Conservation (phyloP, 352 stramenopile species). For the Globisporangium apiculatum region DNA sequence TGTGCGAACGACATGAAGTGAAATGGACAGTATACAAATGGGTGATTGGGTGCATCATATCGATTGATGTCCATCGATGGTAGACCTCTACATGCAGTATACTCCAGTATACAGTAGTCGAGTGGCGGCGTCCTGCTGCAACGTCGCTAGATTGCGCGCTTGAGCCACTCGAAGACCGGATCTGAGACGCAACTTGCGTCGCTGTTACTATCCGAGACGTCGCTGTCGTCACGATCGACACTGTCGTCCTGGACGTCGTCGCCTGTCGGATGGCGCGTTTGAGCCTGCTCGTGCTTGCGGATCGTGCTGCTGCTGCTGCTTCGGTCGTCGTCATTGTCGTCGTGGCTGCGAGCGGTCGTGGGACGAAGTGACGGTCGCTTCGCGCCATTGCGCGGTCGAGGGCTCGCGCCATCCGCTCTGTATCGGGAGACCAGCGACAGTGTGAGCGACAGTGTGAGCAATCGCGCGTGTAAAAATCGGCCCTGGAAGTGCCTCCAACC, state of each 20-base stretch:
- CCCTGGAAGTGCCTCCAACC: no score
- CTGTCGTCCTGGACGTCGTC: not conserved
- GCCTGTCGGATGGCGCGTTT: not conserved
- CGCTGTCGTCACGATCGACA: not conserved
- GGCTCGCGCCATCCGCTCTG: not conserved
- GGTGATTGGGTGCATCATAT: not conserved
- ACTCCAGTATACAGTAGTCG: no score
- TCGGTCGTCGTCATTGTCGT: no score
- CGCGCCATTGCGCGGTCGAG: not conserved
- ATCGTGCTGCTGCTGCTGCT: no score
- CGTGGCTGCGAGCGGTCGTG: no score
- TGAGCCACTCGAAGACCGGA: slow-evolving; percentile 53
- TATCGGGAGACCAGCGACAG: no score
- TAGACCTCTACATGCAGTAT: no score
- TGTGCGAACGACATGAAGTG: no score
- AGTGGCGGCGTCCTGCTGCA: not conserved
- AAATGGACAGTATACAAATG: not conserved
- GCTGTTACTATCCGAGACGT: slow-evolving; percentile 17
- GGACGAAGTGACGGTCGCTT: no score
- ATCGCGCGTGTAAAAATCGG: no score
- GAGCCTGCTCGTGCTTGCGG: no score
- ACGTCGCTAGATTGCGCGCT: slow-evolving; percentile 23
- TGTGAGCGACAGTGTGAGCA: not conserved
- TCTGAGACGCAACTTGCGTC: slow-evolving; percentile 36
- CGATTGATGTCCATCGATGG: no score